These are phyloP conservation scores for Lentinula raphanica DNA, from an alignment of 768 basidiomycete genomes.

Conservation along the genomic window DNA sequence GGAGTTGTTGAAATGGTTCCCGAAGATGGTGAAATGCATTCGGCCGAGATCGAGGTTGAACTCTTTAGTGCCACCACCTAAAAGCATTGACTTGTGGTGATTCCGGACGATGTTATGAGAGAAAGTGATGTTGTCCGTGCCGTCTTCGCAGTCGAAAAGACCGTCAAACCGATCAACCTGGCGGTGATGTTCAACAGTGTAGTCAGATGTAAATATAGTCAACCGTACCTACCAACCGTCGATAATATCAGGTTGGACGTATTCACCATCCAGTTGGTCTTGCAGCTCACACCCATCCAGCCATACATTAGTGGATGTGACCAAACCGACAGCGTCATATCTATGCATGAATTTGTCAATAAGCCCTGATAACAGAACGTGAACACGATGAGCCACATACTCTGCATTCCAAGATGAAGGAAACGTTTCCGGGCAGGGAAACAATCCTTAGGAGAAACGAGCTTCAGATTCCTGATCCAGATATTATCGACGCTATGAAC, in stretches of 20 bases:
- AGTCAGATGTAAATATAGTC: neutral
- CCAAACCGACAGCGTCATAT: slow-evolving; percentile 10
- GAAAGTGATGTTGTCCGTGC: slow-evolving; percentile 16
- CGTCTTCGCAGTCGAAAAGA: slow-evolving; percentile 16
- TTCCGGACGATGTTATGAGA: slow-evolving; percentile 17
- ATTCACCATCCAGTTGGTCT: slow-evolving; percentile 12
- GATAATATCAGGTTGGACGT: slow-evolving; percentile 11
- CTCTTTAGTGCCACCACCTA: slow-evolving; percentile 14
- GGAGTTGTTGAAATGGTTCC: slow-evolving; percentile 14
- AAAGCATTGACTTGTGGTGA: slow-evolving; percentile 15
- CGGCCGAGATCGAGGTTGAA: slow-evolving; percentile 12
- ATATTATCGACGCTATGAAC: slow-evolving; percentile 12
- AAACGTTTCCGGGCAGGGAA: slow-evolving; percentile 15
- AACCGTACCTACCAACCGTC: slow-evolving; percentile 10
- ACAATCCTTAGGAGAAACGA: slow-evolving; percentile 14
- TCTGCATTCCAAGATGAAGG: slow-evolving; percentile 13
- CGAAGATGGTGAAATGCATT: slow-evolving; percentile 16
- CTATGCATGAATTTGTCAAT: no score
- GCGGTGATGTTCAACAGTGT: neutral
- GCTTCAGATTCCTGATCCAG: slow-evolving; percentile 14
- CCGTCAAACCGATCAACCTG: slow-evolving; percentile 16
- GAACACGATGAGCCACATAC: no score
- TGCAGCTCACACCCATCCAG: slow-evolving; percentile 13
- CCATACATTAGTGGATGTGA: slow-evolving; percentile 17
- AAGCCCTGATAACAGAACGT: no score